A percentile compares a stretch with the other conserved stretches of the same genome.
phyloP scores from a whole-genome alignment of 2,329 filamentous ascomycete species.

The Colletotrichum godetiae region DNA sequence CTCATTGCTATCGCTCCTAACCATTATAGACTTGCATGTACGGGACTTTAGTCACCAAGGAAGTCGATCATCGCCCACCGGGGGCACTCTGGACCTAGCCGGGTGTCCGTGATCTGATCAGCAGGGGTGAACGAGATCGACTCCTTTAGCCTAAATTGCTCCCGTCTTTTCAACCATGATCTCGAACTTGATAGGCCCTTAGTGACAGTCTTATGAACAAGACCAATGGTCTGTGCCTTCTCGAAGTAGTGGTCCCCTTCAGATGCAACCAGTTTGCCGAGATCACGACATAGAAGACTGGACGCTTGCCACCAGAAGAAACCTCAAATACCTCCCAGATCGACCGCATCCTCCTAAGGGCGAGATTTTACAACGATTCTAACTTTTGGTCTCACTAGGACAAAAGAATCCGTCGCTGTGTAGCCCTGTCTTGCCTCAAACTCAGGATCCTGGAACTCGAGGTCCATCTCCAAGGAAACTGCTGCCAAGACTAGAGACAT shows the following conservation, averaged over 20 bases:
- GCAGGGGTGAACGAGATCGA: not conserved
- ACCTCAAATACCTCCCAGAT: not conserved
- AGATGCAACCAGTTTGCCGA: not conserved
- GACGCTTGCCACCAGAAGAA: not conserved
- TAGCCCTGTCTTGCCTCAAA: not conserved
- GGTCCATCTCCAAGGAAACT: not conserved
- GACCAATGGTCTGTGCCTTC: not conserved
- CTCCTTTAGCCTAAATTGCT: not conserved
- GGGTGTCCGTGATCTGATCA: not conserved
- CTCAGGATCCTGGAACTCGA: not conserved
- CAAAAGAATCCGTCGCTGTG: not conserved
- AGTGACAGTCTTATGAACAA: not conserved
- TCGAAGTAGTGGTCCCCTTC: not conserved
- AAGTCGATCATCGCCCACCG: not conserved
- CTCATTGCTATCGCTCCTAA: not conserved
- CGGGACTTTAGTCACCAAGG: not conserved
- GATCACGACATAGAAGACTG: not conserved
- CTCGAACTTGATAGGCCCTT: not conserved
- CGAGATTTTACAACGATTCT: not conserved
- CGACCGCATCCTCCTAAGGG: not conserved
- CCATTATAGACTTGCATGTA: not conserved
- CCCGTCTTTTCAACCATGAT: not conserved
- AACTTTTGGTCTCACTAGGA: not conserved
- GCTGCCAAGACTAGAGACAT: not conserved
- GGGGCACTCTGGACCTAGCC: not conserved